Base-by-base conservation (phyloP, 257 asterid genomes). In the Primulina eburnea region DNA sequence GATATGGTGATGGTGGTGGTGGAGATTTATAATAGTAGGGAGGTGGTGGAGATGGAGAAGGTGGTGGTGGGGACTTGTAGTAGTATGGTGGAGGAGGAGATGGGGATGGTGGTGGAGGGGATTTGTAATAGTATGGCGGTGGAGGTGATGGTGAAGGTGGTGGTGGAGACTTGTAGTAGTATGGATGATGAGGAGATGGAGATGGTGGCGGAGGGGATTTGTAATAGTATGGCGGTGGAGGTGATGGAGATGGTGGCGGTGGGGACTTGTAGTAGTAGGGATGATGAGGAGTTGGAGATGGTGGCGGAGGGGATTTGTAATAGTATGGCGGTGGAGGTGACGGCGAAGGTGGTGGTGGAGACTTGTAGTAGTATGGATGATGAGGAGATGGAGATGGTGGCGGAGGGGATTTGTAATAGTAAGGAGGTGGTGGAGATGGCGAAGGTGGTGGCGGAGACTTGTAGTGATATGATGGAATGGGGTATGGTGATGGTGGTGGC, bases 31-130 rank as follows among this genome's bases (percentile, higher is more conserved):
- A 80, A 3, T 65, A 29, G n/a, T 77, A 74, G 0, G 78, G 71
- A 0, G 83, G 76, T 0, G 81, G 78, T 0, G 82, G 82, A 0
- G 78, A 67, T 0, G 66, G 59, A 0, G 75, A 32, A 0, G 78
- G 80, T 0, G 83, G 84, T 0, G 85, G 83, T 0, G 83, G 80
- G 0, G 83, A 79, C 6, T 75, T 70, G 30, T 80, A 80, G 3
- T 65, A 29, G 24, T 77, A 74, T 0, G 78, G 71, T 0, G 78
- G 76, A 0, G 76, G 78, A 0, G 82, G 82, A 0, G 78, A 67
- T 0, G 66, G 59, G 0, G 75, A 32, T 0, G 78, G 80, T 0
- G 83, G 79, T 0, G 78, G 85, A 0, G 71, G 65, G 0, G 79
- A 43, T 0, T 12, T 43, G 7, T 43, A 43, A 1, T 43, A 0